These are phyloP conservation scores for Panicum virgatum DNA, from an alignment of 202 grass and related monocot genomes.

Conservation along the genomic window DNA sequence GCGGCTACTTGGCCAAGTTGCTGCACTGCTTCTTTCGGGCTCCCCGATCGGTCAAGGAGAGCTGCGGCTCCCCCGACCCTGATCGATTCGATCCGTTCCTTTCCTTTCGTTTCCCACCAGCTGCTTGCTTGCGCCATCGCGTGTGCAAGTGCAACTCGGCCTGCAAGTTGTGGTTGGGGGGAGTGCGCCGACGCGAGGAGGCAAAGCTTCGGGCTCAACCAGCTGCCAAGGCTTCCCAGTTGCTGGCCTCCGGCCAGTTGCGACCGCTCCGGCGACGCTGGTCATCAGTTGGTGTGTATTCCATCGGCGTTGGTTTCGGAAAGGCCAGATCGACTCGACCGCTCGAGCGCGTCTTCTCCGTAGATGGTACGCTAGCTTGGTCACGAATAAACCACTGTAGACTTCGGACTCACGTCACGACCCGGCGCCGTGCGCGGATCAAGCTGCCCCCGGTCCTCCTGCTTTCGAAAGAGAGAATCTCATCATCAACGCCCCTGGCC, in stretches of 20 bases:
- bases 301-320: not conserved
- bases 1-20: conserved; percentile 52
- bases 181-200: not conserved
- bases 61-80: not conserved
- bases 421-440: not conserved
- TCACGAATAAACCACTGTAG: no score
- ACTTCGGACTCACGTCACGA: not conserved
- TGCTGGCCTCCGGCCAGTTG: not conserved
- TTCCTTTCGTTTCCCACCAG: not conserved
- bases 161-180: conserved; percentile 27
- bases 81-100: conserved; percentile 17
- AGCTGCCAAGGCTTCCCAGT: not conserved
- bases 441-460: not conserved
- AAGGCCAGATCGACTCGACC: not conserved
- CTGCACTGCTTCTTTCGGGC: not conserved
- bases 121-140: conserved; percentile 1
- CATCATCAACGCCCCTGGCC: no score
- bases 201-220: conserved; percentile 11
- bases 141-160: not conserved
- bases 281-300: no score
- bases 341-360: not conserved
- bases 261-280: not conserved
- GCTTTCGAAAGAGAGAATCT: not conserved
- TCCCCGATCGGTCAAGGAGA: conserved; percentile 19
- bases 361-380: not conserved